phyloP scores from a whole-genome alignment of 768 basidiomycete species.

The Tephrocybe sp. region DNA sequence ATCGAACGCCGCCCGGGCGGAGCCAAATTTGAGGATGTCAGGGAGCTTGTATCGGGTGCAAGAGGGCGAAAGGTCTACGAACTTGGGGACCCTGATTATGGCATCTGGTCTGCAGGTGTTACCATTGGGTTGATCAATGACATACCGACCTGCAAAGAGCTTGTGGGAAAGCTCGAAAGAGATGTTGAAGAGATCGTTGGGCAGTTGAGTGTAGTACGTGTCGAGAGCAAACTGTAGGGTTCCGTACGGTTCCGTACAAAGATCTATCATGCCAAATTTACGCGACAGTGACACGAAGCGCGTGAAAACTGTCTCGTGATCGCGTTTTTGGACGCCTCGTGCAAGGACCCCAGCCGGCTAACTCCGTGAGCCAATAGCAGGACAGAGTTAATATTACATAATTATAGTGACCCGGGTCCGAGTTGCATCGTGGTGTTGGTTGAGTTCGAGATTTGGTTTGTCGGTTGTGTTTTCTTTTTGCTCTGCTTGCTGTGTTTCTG shows the following conservation, averaged over 20 bases:
- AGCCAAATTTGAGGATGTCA: slow-evolving; percentile 84
- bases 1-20: slow-evolving; percentile 81
- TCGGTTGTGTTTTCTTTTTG: slow-evolving; percentile 16
- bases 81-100: slow-evolving; percentile 81
- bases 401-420: slow-evolving; percentile 23
- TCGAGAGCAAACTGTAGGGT: slow-evolving; percentile 40
- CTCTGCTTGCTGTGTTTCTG: slow-evolving; percentile 24
- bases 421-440: slow-evolving; percentile 33
- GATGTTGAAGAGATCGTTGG: slow-evolving; percentile 73
- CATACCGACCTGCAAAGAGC: slow-evolving; percentile 76
- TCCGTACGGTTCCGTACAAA: not conserved
- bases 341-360: slow-evolving; percentile 30
- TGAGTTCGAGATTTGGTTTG: slow-evolving; percentile 16
- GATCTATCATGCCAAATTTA: not conserved
- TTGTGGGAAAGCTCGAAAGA: slow-evolving; percentile 67
- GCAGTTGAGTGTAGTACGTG: slow-evolving; percentile 36
- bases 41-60: slow-evolving; percentile 72
- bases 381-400: too few relatives aligned
- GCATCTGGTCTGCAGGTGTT: slow-evolving; percentile 80
- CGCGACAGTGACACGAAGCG: not conserved
- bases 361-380: slow-evolving; percentile 19
- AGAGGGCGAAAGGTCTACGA: slow-evolving; percentile 79
- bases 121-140: slow-evolving; percentile 76
- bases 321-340: slow-evolving; percentile 30
- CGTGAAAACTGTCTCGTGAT: slow-evolving; percentile 30